phyloP scores from a whole-genome alignment of 345 rosid genomes.

The Populus ilicifolia region DNA sequence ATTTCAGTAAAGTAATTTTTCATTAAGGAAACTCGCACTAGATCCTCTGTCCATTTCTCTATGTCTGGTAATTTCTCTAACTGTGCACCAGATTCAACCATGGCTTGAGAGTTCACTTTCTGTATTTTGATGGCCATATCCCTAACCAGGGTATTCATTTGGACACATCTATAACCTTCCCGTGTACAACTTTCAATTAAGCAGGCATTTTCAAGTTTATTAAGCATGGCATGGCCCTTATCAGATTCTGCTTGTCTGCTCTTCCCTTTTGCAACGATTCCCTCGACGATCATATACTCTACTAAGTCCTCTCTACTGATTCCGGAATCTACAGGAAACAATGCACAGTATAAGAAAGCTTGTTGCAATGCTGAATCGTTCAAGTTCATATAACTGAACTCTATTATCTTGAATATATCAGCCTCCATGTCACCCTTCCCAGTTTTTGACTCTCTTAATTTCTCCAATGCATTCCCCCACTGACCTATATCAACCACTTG shows the following conservation, averaged over 20 bases:
- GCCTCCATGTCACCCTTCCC: neutral
- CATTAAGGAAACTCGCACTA: constrained; percentile 17
- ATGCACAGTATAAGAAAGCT: constrained; percentile 22
- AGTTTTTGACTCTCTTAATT: neutral
- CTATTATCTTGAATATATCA: neutral
- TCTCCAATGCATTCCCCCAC: constrained; percentile 19
- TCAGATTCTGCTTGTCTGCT: constrained; percentile 5
- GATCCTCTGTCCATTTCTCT: constrained; percentile 6
- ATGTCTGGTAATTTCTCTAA: neutral
- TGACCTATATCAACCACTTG: constrained; percentile 11
- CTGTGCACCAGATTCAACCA: neutral
- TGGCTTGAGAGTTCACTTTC: neutral
- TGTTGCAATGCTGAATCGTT: constrained; percentile 3
- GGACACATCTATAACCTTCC: neutral
- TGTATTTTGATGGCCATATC: constrained; percentile 22
- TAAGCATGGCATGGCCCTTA: constrained; percentile 16
- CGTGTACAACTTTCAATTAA: constrained; percentile 4
- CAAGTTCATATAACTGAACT: constrained; percentile 18
- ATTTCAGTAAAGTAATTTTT: neutral
- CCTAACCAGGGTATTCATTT: constrained; percentile 26
- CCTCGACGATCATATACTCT: constrained; percentile 20
- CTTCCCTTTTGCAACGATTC: constrained; percentile 5
- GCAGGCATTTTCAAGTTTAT: constrained; percentile 6
- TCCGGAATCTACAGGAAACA: constrained; percentile 14
- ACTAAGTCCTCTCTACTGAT: constrained; percentile 8